Percentiles rank a stretch among this genome's conserved stretches.
Conservation (phyloP, 371 early-diverging fungal genomes). For the Mucor velutinosus region DNA sequence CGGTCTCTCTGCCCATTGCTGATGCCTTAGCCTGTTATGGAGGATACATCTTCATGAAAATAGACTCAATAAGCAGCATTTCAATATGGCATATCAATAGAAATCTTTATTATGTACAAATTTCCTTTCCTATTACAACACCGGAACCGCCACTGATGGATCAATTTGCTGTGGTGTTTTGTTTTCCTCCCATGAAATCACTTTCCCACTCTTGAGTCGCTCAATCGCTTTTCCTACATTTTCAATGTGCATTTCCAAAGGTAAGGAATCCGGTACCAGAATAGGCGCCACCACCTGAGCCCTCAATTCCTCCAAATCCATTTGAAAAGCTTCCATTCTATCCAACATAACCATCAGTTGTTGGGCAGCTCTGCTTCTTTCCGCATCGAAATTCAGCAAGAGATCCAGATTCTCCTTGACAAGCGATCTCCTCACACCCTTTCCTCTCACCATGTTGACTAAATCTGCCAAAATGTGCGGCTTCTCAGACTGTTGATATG, state of each 20-base stretch:
- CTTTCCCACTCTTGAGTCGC: slow-evolving; percentile 42
- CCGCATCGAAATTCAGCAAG: slow-evolving; percentile 35
- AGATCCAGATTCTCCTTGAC: slow-evolving; percentile 45
- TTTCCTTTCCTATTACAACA: background rate
- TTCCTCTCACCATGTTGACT: slow-evolving; percentile 35
- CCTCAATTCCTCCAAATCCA: slow-evolving; percentile 53
- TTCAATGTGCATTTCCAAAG: slow-evolving; percentile 51
- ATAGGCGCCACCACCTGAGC: slow-evolving; percentile 47
- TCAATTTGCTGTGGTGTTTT: background rate
- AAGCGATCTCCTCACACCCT: slow-evolving; percentile 29
- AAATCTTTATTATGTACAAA: background rate
- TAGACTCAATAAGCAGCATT: too few species aligned
- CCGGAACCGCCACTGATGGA: background rate
- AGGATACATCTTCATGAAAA: too few species aligned
- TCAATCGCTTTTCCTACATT: slow-evolving; percentile 50
- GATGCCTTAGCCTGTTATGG: too few species aligned
- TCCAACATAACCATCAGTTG: slow-evolving; percentile 41
- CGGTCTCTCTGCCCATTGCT: too few species aligned
- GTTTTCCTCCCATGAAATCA: slow-evolving; percentile 32
- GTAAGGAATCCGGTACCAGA: slow-evolving; percentile 37
- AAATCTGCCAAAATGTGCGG: slow-evolving; percentile 40
- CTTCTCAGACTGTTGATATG: slow-evolving; percentile 34
- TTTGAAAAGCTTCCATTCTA: slow-evolving; percentile 49
- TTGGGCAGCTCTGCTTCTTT: slow-evolving; percentile 37
- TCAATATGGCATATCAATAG: too few species aligned